A percentile compares a stretch with the other conserved stretches of the same genome.
Conservation (phyloP, 2,329 filamentous ascomycete species). For the Daldinia sp. region DNA sequence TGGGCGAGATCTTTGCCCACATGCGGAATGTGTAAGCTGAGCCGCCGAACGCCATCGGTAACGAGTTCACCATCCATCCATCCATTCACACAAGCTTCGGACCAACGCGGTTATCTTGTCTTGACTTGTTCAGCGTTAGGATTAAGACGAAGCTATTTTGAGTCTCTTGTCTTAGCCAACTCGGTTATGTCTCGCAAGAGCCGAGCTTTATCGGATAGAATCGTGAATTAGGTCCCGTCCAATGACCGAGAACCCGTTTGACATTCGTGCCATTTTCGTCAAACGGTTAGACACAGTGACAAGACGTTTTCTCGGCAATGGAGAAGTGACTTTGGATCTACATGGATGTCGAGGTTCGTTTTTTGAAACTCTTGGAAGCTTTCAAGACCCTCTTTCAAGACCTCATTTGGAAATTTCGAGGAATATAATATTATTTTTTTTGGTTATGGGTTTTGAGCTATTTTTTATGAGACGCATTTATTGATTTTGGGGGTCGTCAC, state of each 20-base stretch:
- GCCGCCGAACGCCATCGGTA: constrained; percentile 6
- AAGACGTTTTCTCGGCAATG: constrained; percentile 38
- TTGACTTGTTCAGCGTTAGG: constrained; percentile 14
- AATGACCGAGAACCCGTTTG: constrained; percentile 42
- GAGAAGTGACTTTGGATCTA: constrained; percentile 40
- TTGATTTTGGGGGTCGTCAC: constrained; percentile 23
- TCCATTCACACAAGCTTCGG: neutral
- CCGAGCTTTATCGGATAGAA: constrained; percentile 46
- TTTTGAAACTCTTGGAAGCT: constrained; percentile 23
- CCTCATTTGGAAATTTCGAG: constrained; percentile 21
- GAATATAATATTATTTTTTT: constrained; percentile 26
- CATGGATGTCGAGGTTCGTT: constrained; percentile 16
- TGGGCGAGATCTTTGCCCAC: constrained; percentile 15
- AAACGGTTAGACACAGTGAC: constrained; percentile 39
- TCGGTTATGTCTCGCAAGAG: constrained; percentile 33
- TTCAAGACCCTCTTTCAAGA: constrained; percentile 12
- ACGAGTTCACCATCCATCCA: constrained; percentile 5
- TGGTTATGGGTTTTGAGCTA: constrained; percentile 38
- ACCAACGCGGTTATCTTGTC: constrained; percentile 13
- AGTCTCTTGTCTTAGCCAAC: constrained; percentile 6
- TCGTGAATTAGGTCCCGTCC: constrained; percentile 40
- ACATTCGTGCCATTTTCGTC: constrained; percentile 45
- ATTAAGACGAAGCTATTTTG: constrained; percentile 4
- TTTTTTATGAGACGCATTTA: constrained; percentile 34
- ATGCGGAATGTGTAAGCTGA: constrained; percentile 35